A percentile compares a stretch with the other conserved stretches of the same genome.
Evolutionary conservation across 148 eudicot genomes (phyloP).

Genomic region (Arbutus unedo): DNA sequence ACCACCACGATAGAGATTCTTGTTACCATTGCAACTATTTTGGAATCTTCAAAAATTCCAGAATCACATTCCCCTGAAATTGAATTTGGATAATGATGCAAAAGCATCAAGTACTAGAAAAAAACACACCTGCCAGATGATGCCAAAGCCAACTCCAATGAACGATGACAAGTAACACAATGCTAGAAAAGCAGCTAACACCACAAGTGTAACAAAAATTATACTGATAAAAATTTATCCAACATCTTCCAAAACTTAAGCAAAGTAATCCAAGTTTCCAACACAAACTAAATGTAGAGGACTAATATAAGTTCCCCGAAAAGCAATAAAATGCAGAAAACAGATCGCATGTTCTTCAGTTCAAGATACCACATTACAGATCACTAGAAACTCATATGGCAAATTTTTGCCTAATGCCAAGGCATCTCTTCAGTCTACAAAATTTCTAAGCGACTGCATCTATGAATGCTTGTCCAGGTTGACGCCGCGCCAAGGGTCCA

Average conservation of each 20-base stretch:
- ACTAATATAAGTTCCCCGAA: neutral
- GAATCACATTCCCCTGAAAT: neutral
- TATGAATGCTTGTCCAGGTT: constrained; percentile 48
- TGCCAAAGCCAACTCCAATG: neutral
- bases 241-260: neutral
- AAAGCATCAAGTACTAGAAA: neutral
- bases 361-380: neutral
- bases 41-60: neutral
- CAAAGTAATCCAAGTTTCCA: neutral
- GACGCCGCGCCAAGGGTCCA: constrained; percentile 42
- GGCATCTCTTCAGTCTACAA: neutral
- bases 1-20: too few relatives aligned
- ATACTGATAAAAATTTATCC: neutral
- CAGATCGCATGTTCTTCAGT: neutral
- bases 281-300: neutral
- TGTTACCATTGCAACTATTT: too few relatives aligned
- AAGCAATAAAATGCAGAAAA: neutral
- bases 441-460: constrained; percentile 9
- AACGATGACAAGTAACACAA: neutral
- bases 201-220: neutral
- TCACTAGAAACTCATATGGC: neutral
- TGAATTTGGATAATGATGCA: neutral
- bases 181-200: neutral
- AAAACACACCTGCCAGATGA: neutral
- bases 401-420: neutral